Evolutionary conservation across 768 basidiomycete genomes (phyloP).

Genomic region (Lepiota brunneoincarnata): DNA sequence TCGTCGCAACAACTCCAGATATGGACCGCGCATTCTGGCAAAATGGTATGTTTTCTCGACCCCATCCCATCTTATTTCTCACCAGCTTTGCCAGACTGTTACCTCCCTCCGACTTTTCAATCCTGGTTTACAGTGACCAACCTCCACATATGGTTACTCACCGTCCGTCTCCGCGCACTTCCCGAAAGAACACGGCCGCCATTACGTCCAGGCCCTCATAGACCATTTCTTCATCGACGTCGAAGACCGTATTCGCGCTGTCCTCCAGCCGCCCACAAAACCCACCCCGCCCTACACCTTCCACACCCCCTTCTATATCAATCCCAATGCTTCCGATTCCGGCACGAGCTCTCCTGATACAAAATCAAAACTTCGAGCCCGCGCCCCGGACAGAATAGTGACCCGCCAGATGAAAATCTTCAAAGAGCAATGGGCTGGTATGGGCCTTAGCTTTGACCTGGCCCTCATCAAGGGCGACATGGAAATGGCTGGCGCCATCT

Average conservation of each 20-base stretch:
- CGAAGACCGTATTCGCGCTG: slow-evolving; percentile 83
- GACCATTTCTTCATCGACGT: slow-evolving; percentile 96
- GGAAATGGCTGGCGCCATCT: slow-evolving; percentile 83
- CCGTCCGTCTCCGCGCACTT: slow-evolving; percentile 83
- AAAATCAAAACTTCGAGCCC: slow-evolving; percentile 21
- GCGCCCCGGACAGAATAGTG: slow-evolving; percentile 76
- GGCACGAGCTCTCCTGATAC: slow-evolving; percentile 14
- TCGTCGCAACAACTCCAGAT: slow-evolving; percentile 58
- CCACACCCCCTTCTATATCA: slow-evolving; percentile 41
- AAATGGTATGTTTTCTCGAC: slow-evolving; percentile 42
- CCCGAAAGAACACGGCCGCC: slow-evolving; percentile 60
- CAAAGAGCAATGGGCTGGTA: slow-evolving; percentile 88
- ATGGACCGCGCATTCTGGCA: slow-evolving; percentile 63
- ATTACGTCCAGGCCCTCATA: slow-evolving; percentile 78
- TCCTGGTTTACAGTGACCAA: slow-evolving; percentile 96
- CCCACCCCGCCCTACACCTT: slow-evolving; percentile 45
- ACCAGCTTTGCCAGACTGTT: slow-evolving; percentile 35
- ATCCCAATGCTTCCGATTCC: slow-evolving; percentile 35
- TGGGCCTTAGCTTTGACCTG: slow-evolving; percentile 77
- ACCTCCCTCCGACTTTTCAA: slow-evolving; percentile 89
- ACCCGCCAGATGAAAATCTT: slow-evolving; percentile 88
- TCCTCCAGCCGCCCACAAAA: slow-evolving; percentile 58
- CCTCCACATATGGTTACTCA: slow-evolving; percentile 89
- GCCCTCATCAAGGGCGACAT: slow-evolving; percentile 73
- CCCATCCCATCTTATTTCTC: slow-evolving; percentile 1